Base-by-base conservation (phyloP, 495 filamentous ascomycete genomes). In the Penicillium dipodomyicola region DNA sequence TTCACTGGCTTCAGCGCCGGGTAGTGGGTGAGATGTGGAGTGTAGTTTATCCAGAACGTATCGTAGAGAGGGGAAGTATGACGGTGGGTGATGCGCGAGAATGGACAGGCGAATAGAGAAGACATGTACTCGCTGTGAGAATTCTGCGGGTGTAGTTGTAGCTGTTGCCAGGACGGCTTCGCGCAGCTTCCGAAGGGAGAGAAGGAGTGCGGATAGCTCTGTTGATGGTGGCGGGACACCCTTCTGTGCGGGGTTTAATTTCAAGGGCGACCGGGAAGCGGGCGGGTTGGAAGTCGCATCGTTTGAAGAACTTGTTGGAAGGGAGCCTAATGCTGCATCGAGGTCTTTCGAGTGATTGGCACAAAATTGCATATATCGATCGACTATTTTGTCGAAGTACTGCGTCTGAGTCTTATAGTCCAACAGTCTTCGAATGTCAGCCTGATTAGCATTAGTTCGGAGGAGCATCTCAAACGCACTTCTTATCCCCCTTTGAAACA, bases 331-430 rank as follows among this genome's bases (percentile, higher is more conserved):
- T 50, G 87, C 85, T 53, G 80, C 79, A 56, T 91, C 83, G 27
- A 97, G 83, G 54, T 85, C 80, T 57, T 88, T 84, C 33, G 82
- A 74, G 65, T 84, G 80, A 50, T 80, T 82, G 42, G 87, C 87
- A 74, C 91, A 94, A 72, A 96, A 94, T 58, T 80, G 82, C 78
- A 95, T 87, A 73, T 94, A 98, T 50, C 90, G 85, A 60, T 89
- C 83, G 52, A 89, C 82, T 58, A 97, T 93, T 65, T 83, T 91
- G 62, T 87, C 80, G 71, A 89, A 96, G 80, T 95, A 97, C 32
- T 80, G 71, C 70, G 93, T 84, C 70, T 97, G 92, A 14, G 77
- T 79, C 67, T 86, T 88, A 62, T 81, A 74, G 58, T 91, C 85
- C 47, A 92, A 81, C 29, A 96, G 78, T 65, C 91, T 96, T 58